Evolutionary conservation across 2,329 filamentous ascomycete species (phyloP), one percentile per base, ranked within the genome.

Genomic region (Alternaria ethzedia): DNA sequence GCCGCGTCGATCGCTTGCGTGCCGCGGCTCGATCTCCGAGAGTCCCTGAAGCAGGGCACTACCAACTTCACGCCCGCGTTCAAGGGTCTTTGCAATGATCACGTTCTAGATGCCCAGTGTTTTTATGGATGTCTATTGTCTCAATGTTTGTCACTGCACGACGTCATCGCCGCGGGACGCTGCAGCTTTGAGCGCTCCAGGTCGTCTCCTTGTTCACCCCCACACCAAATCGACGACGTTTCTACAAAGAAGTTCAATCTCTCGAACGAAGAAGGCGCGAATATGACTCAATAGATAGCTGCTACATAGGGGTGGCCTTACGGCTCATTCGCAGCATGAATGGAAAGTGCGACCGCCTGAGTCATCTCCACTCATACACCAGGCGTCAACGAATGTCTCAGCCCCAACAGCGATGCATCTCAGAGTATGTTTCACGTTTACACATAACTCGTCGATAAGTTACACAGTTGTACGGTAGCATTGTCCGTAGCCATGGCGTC

Each of bases 1-100:
- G 45, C 54, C 30, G 56, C 59, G 61, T 57, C 61, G 36, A 61
- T 67, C 65, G 49, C 49, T 51, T 50, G 67, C 64, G 74, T 74
- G 71, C 67, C 60, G 63, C 59, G 57, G 61, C 57, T 56, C 30
- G 20, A 52, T 28, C 45, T 60, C 54, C 49, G 43, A 62, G 32
- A 28, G 49, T 25, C 59, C 32, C 26, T 57, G 54, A 51, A 9
- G 25, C 52, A 57, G 11, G 17, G 20, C n/a, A 28, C 21, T 3
- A 36, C 13, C 13, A 50, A 54, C 55, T 47, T 8, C 28, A 50
- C 36, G 15, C 36, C n/a, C n/a, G n/a, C 36, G 15, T 41, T 41
- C n/a, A 41, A 41, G 36, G 8, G 36, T 36, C 36, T 41, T 41
- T 41, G n/a, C 15, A 17, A 41, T 17, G 0, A 41, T 41, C 36